Conservation (phyloP, 768 basidiomycete species). For the Calocera cornea region DNA sequence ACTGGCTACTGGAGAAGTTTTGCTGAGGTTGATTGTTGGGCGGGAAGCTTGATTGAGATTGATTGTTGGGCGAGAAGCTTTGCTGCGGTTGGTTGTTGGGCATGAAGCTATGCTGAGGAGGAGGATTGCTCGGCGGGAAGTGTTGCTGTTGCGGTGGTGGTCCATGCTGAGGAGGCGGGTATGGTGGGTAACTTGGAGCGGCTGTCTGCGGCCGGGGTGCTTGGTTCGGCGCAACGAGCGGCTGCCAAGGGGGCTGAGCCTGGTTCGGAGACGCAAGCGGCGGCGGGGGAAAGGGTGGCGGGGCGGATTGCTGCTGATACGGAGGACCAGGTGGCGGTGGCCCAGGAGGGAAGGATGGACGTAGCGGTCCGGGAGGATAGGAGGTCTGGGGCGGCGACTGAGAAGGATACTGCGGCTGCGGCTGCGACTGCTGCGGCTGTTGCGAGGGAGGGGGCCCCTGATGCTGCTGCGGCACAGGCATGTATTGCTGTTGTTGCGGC, state of each 20-base stretch:
- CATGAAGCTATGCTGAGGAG: neutral
- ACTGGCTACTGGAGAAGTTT: neutral
- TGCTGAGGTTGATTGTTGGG: neutral
- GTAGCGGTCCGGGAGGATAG: constrained; percentile 8
- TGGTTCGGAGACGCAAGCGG: constrained; percentile 6
- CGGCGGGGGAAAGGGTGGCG: constrained; percentile 6
- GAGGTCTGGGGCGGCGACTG: neutral
- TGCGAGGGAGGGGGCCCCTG: constrained; percentile 3
- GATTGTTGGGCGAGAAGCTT: neutral
- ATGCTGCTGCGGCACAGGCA: neutral
- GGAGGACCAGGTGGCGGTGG: neutral
- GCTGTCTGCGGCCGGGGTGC: neutral
- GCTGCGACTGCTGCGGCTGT: neutral
- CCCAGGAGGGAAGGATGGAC: constrained; percentile 5
- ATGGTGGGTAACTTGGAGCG: neutral
- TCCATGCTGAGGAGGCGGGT: neutral
- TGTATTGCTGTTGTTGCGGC: neutral
- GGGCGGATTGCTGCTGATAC: constrained; percentile 4
- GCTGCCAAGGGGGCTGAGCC: neutral
- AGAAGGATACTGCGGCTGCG: constrained; percentile 7
- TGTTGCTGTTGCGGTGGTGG: neutral
- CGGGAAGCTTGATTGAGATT: neutral
- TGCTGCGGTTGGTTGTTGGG: neutral
- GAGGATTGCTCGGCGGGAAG: neutral
- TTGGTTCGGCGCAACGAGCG: neutral